Evolutionary conservation across 192 early-diverging fungal species (phyloP).

Genomic region (Gryganskiella cystojenkinii): DNA sequence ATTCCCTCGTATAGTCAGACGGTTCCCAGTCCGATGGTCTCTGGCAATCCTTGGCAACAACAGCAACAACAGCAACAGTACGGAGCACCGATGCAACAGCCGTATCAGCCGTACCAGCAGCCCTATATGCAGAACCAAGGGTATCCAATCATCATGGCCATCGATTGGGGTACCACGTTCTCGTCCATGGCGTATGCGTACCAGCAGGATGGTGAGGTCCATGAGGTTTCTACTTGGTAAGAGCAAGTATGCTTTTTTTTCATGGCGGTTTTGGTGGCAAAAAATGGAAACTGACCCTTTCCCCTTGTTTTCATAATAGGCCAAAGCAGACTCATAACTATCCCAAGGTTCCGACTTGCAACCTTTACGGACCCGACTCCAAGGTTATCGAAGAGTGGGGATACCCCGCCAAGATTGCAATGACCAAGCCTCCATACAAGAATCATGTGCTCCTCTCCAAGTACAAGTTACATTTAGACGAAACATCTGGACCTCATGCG

Average conservation of each 20-base stretch:
- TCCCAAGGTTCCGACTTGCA: constrained; percentile 58
- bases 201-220: constrained; percentile 60
- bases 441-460: constrained; percentile 60
- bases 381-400: constrained; percentile 60
- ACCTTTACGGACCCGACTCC: constrained; percentile 56
- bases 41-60: neutral
- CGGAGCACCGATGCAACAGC: no score
- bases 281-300: neutral
- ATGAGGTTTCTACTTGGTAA: constrained; percentile 56
- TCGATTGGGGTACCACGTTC: constrained; percentile 60
- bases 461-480: constrained; percentile 64
- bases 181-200: constrained; percentile 63
- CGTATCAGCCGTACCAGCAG: constrained; percentile 8
- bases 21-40: no score
- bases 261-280: neutral
- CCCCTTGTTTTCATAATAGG: constrained; percentile 14
- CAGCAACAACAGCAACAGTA: constrained; percentile 1
- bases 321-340: constrained; percentile 63
- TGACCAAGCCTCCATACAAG: constrained; percentile 56
- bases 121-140: constrained; percentile 17
- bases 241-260: neutral
- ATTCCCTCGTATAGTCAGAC: no score
- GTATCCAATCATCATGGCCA: constrained; percentile 46
- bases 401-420: constrained; percentile 57
- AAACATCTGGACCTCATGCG: constrained; percentile 52